These are phyloP conservation scores for Pulicaria dysenterica DNA, from an alignment of 129 eudicot genomes.

Conservation along the genomic window DNA sequence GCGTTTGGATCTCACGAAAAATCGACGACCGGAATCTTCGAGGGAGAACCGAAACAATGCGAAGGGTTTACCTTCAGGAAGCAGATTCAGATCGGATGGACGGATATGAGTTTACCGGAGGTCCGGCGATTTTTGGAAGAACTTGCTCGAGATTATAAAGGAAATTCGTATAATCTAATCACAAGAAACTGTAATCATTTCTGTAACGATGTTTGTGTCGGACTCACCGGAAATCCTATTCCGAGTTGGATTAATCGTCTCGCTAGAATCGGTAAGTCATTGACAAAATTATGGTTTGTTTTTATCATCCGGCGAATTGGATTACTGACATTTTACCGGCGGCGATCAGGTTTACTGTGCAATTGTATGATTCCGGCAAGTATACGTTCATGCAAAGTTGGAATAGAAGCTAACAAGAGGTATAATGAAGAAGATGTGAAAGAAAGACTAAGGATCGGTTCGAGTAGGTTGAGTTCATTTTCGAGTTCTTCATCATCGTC, in stretches of 20 bases:
- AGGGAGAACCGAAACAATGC: constrained; percentile 72
- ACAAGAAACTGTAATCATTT: constrained; percentile 91
- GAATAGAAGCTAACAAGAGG: constrained; percentile 43
- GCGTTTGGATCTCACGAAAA: constrained; percentile 88
- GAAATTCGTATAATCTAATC: constrained; percentile 72
- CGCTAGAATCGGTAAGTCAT: constrained; percentile 67
- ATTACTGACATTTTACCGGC: background rate
- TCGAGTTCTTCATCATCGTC: constrained; percentile 49
- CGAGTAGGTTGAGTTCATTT: constrained; percentile 41
- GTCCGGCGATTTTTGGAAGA: constrained; percentile 65
- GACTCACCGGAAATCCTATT: constrained; percentile 70
- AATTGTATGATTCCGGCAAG: constrained; percentile 66
- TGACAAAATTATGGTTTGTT: background rate
- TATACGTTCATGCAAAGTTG: constrained; percentile 55
- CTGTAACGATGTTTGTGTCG: constrained; percentile 75
- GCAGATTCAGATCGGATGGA: constrained; percentile 72
- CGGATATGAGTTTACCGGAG: constrained; percentile 50
- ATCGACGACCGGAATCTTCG: constrained; percentile 72
- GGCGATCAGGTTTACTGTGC: constrained; percentile 57
- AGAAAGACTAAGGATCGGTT: constrained; percentile 28
- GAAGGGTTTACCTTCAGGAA: constrained; percentile 76
- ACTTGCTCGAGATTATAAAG: constrained; percentile 62
- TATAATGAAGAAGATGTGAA: constrained; percentile 40
- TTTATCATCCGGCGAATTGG: background rate
- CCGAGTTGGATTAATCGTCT: constrained; percentile 94